These are phyloP conservation scores for Blastobotrys apis DNA, from an alignment of 1,139 yeast genomes.

Conservation along the genomic window DNA sequence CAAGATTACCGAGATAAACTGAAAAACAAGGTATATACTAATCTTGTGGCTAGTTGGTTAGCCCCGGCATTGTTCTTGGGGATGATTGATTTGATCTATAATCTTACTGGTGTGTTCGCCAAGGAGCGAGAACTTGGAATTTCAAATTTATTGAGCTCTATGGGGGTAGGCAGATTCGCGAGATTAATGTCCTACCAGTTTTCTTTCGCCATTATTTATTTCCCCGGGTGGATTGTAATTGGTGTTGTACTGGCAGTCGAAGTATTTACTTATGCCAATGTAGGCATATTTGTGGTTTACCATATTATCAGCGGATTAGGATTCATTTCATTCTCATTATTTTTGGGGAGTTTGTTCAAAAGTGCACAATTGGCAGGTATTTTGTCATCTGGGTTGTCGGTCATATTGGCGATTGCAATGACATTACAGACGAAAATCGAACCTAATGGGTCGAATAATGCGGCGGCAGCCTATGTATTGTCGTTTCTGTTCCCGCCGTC, in stretches of 20 bases:
- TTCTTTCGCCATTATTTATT: slow-evolving; percentile 32
- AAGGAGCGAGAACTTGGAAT: slow-evolving; percentile 35
- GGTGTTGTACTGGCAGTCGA: slow-evolving; percentile 27
- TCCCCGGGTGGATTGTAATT: slow-evolving; percentile 34
- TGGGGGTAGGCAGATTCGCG: slow-evolving; percentile 32
- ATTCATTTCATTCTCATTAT: slow-evolving; percentile 33
- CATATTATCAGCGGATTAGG: slow-evolving; percentile 35
- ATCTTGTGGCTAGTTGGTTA: slow-evolving; percentile 30
- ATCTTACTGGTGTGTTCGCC: slow-evolving; percentile 35
- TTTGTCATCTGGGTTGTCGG: slow-evolving; percentile 33
- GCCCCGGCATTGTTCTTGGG: slow-evolving; percentile 37
- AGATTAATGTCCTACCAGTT: slow-evolving; percentile 29
- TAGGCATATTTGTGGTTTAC: slow-evolving; percentile 32
- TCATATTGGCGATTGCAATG: slow-evolving; percentile 33
- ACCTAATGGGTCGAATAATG: slow-evolving; percentile 21
- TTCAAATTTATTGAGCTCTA: slow-evolving; percentile 31
- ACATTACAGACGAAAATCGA: slow-evolving; percentile 31
- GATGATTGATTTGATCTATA: slow-evolving; percentile 38
- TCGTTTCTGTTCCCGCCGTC: slow-evolving; percentile 37
- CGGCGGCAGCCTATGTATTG: slow-evolving; percentile 31
- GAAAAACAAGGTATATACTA: slow-evolving; percentile 29
- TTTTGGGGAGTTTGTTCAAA: slow-evolving; percentile 33
- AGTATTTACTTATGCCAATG: slow-evolving; percentile 28
- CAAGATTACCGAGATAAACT: slow-evolving; percentile 26
- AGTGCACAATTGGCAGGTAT: slow-evolving; percentile 37